Base-by-base conservation (phyloP, 2,329 filamentous ascomycete species). In the Exophiala sp. region DNA sequence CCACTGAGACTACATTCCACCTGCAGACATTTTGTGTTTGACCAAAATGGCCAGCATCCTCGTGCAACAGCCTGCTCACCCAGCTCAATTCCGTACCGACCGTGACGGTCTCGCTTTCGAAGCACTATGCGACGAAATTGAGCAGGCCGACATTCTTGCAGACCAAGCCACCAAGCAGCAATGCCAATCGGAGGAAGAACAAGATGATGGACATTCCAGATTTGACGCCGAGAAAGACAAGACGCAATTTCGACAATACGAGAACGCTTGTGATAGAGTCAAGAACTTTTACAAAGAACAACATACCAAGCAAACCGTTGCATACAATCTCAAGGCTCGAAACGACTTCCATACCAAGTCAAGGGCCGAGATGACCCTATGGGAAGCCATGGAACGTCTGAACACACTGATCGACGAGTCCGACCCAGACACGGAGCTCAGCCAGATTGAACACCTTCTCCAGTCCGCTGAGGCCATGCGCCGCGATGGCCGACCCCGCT, bases 361-460 rank as follows among this genome's bases (percentile, higher is more conserved):
- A 1, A 83, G 87, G 50, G 83, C 86, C 12, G 80, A 87, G 70
- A 89, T 95, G 88, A 87, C 85, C 58, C 80, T 95, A 69, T 95
- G 90, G 91, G 79, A 95, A 70, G 91, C 91, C 16, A 94, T 95
- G 74, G 89, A 95, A 80, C 91, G 90, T 73, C 85, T 95, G 66
- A 89, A 95, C 79, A 90, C 87, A 0, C 81, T 95, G 48, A 88
- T 95, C 70, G 91, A 96, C 73, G 88, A 95, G 72, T 91, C 86
- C 16, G 91, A 96, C 75, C 91, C 91, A 1, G 90, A 96, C 74
- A 95, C 91, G 42, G 84, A 82, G 44, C 84, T 96, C 59, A 87
- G 84, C 24, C 91, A 95, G 75, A 95, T 95, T 68, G 87, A 95
- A 73, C 91, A 95, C 72, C 80, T 95, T 29, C 82, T 95, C 12